These are phyloP conservation scores for Penicillium steckii DNA, from an alignment of 495 filamentous ascomycete genomes.

Conservation along the genomic window DNA sequence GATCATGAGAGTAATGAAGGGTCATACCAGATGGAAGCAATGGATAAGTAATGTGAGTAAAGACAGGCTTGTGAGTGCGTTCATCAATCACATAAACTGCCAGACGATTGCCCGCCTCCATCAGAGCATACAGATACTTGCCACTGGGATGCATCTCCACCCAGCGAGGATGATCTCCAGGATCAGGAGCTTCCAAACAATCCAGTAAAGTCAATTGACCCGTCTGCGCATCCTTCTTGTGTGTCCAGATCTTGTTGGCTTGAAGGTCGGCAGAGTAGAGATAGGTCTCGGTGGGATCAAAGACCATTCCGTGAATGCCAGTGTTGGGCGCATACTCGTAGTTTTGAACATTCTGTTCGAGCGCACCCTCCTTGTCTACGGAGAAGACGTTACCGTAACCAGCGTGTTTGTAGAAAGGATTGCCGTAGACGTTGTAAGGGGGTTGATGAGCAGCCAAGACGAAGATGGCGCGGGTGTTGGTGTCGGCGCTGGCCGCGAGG, in stretches of 20 bases:
- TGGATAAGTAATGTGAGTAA: constrained; percentile 73
- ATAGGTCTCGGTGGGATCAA: constrained; percentile 79
- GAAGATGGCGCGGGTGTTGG: constrained; percentile 85
- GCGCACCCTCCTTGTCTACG: constrained; percentile 57
- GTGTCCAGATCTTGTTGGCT: constrained; percentile 84
- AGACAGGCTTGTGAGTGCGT: constrained; percentile 73
- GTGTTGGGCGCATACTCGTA: constrained; percentile 71
- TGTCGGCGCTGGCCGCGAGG: constrained; percentile 61
- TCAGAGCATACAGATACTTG: constrained; percentile 77
- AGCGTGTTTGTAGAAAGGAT: constrained; percentile 83
- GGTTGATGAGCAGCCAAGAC: constrained; percentile 72
- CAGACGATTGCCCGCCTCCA: constrained; percentile 80
- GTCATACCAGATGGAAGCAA: constrained; percentile 69
- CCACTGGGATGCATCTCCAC: constrained; percentile 75
- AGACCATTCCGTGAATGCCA: constrained; percentile 87
- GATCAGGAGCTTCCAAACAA: constrained; percentile 65
- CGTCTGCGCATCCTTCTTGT: constrained; percentile 63
- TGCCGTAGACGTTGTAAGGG: constrained; percentile 78
- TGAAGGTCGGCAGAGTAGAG: constrained; percentile 83
- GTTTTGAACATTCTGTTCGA: constrained; percentile 73
- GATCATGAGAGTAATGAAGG: background rate
- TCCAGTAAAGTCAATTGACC: constrained; percentile 67
- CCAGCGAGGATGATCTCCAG: constrained; percentile 79
- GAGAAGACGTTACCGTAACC: constrained; percentile 78
- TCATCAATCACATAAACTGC: constrained; percentile 79